Base-by-base conservation (phyloP, 2,329 filamentous ascomycete genomes). In the Aspergillus uvarum region DNA sequence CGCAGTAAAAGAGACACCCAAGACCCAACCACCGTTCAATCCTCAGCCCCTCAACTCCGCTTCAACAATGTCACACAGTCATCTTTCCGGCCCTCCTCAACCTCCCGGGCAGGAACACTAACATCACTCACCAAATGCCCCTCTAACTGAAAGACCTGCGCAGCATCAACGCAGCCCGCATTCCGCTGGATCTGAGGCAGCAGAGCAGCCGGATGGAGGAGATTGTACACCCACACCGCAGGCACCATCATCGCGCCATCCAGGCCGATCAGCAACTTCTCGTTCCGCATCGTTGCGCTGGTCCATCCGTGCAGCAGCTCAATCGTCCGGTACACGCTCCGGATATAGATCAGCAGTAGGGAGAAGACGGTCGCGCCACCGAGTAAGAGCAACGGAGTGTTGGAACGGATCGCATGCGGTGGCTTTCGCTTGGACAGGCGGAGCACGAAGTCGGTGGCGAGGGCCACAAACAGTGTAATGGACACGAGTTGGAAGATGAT, bases 401-500 rank as follows among this genome's bases (percentile, higher is more conserved):
- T 24, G 4, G 24, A 24, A 24, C 24, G 24, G 24, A 24, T 24
- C 2, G 24, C 24, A 24, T 24, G 24, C 24, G 47, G n/a, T 5
- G 16, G 19, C 6, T 48, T 57, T 16, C 54, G 54, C 5, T 54
- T 47, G 47, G 56, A 22, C 1, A 70, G 65, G 31, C 76, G 70
- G 22, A 69, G 63, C 8, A 83, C 67, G 65, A 82, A 83, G 42
- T 66, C 64, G 21, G 52, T 68, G 10, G 82, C 76, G 29, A 81
- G 65, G 63, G 64, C 62, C 50, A 76, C 77, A 68, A 86, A 85
- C 57, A 80, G 54, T 47, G 78, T 71, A 55, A 85, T 78, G 8
- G 80, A 78, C 47, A 76, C 75, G 42, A 86, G 81, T 65, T 86
- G 84, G 42, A 85, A 75, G n/a, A 78, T 73, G 7, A 86, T 78